phyloP scores from a whole-genome alignment of 345 rosid genomes.

The Salix brachista region DNA sequence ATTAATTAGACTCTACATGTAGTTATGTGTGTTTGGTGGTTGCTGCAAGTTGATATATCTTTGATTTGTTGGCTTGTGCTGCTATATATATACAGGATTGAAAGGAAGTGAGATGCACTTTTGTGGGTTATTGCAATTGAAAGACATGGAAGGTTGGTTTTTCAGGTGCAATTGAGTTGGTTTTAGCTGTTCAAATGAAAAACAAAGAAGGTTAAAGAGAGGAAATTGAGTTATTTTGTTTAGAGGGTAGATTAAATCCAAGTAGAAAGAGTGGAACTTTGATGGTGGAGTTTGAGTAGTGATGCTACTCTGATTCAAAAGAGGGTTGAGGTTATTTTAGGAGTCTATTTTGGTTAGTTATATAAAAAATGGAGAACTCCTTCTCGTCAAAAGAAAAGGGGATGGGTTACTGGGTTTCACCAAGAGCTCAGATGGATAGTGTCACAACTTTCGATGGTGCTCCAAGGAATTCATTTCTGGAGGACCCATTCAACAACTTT shows the following conservation, averaged over 20 bases:
- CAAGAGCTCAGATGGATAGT: slow-evolving; percentile 42
- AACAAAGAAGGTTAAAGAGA: not conserved
- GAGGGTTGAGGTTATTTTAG: not conserved
- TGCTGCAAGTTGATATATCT: not conserved
- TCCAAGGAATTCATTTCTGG: slow-evolving; percentile 34
- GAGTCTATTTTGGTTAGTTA: not conserved
- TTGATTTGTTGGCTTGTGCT: not conserved
- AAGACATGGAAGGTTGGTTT: not conserved
- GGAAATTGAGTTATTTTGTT: not conserved
- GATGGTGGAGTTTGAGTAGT: slow-evolving; percentile 8
- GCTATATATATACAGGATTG: not conserved
- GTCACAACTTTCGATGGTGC: slow-evolving; percentile 17
- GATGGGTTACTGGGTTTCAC: slow-evolving; percentile 38
- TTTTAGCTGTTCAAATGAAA: not conserved
- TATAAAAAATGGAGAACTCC: slow-evolving; percentile 49
- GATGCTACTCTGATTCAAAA: not conserved
- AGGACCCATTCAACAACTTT: slow-evolving; percentile 46
- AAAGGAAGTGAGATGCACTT: slow-evolving; percentile 6
- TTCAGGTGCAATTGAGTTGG: not conserved
- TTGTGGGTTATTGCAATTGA: not conserved
- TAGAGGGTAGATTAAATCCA: not conserved
- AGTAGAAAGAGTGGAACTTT: not conserved
- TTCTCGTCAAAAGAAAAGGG: slow-evolving; percentile 56
- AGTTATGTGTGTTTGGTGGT: slow-evolving; percentile 4
- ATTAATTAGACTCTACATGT: not conserved